These are phyloP conservation scores for Mallotus repandus DNA, from an alignment of 441 rosid species.

Conservation along the genomic window DNA sequence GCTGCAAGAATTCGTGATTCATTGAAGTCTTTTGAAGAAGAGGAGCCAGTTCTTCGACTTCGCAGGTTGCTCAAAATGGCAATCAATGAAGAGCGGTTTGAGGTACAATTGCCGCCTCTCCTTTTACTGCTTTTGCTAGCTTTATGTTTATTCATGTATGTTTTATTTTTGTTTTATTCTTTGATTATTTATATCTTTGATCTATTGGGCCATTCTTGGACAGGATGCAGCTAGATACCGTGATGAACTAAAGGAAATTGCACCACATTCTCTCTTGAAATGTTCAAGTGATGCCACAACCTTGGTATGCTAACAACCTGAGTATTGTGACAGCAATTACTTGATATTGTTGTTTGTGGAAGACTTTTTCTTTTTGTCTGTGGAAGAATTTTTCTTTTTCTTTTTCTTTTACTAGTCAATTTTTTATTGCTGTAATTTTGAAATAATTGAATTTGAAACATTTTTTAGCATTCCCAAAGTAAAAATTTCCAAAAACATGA, in stretches of 20 bases:
- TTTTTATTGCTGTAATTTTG: too few species aligned
- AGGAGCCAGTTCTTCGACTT: conserved; percentile 58
- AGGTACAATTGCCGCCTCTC: conserved; percentile 36
- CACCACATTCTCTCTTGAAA: conserved; percentile 57
- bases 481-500: neutral
- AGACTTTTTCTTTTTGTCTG: too few species aligned
- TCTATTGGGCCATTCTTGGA: conserved; percentile 15
- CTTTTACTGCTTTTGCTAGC: too few species aligned
- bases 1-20: conserved; percentile 73
- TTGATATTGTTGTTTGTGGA: too few species aligned
- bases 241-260: conserved; percentile 56
- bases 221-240: conserved; percentile 70
- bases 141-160: too few species aligned
- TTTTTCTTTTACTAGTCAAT: neutral
- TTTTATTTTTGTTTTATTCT: too few species aligned
- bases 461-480: conserved; percentile 1
- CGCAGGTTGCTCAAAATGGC: conserved; percentile 58
- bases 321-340: too few species aligned
- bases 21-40: conserved; percentile 60
- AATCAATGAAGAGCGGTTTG: conserved; percentile 47
- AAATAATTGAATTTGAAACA: neutral
- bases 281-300: conserved; percentile 75
- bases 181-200: neutral
- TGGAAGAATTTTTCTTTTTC: neutral
- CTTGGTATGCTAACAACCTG: conserved; percentile 42